Evolutionary conservation across 176 grass and related monocot genomes (phyloP).

Genomic region (Phoenix roebelenii): DNA sequence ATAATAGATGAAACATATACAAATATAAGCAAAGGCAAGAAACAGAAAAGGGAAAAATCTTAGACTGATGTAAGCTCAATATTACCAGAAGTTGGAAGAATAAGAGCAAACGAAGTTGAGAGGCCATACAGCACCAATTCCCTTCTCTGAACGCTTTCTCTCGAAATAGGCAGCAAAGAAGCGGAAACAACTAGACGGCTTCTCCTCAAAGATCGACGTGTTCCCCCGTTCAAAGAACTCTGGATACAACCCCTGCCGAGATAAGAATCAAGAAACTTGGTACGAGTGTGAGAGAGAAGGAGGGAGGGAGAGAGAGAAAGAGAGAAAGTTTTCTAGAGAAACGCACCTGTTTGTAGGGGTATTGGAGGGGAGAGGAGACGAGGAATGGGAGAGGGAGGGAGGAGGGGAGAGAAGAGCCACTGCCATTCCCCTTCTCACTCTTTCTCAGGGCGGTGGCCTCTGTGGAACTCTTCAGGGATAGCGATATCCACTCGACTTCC

Average conservation of each 20-base stretch:
- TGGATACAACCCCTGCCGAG: too few relatives aligned
- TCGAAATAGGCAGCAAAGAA: constrained; percentile 9
- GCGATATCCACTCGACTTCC: too few relatives aligned
- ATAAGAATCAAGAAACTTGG: not conserved
- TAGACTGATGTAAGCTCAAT: too few relatives aligned
- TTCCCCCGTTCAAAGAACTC: not conserved
- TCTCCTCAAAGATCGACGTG: constrained; percentile 6
- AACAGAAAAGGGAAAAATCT: too few relatives aligned
- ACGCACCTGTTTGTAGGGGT: not conserved
- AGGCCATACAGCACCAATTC: constrained; percentile 53
- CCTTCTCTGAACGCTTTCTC: constrained; percentile 44
- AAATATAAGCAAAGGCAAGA: too few relatives aligned
- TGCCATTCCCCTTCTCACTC: not conserved
- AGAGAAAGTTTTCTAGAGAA: not conserved
- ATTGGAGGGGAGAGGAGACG: constrained; percentile 9
- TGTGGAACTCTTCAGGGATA: too few relatives aligned
- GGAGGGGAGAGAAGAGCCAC: constrained; percentile 37
- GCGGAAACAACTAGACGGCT: constrained; percentile 23
- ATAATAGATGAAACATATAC: too few relatives aligned
- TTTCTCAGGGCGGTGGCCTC: too few relatives aligned
- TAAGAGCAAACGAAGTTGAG: constrained; percentile 34
- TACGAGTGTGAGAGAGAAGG: not conserved
- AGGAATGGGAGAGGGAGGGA: constrained; percentile 5
- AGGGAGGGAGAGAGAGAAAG: not conserved
- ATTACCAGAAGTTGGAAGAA: constrained; percentile 38